These are phyloP conservation scores for Cucurbita pepo DNA, from an alignment of 306 rosid species.

Conservation along the genomic window DNA sequence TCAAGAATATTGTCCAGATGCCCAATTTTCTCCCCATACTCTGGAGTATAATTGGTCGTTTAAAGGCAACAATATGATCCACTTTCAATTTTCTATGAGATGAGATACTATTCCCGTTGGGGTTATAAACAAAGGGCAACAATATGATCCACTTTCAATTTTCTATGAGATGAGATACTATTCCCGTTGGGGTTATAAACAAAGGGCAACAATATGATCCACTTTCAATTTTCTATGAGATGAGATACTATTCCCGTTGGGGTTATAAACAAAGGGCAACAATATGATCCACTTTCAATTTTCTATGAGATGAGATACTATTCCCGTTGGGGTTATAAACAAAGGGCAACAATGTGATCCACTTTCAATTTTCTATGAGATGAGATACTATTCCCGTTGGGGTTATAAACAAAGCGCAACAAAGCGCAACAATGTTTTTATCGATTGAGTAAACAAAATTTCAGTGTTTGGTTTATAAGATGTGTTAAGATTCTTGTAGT, in stretches of 20 bases:
- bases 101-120: background rate
- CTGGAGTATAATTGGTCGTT: background rate
- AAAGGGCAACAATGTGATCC: background rate
- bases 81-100: background rate
- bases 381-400: background rate
- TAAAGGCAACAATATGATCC: background rate
- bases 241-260: background rate
- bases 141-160: background rate
- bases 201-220: background rate
- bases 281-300: background rate
- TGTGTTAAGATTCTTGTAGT: no score
- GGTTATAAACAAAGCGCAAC: background rate
- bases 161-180: background rate
- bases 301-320: background rate
- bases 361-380: background rate
- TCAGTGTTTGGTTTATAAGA: no score
- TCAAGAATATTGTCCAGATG: background rate
- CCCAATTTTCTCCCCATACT: background rate
- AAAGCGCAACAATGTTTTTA: background rate
- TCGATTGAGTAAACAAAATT: no score
- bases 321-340: background rate
- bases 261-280: background rate
- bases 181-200: background rate
- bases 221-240: background rate
- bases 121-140: background rate